These are phyloP conservation scores for Chlamydomonas urium DNA, from an alignment of 139 green algal genomes.

Conservation along the genomic window DNA sequence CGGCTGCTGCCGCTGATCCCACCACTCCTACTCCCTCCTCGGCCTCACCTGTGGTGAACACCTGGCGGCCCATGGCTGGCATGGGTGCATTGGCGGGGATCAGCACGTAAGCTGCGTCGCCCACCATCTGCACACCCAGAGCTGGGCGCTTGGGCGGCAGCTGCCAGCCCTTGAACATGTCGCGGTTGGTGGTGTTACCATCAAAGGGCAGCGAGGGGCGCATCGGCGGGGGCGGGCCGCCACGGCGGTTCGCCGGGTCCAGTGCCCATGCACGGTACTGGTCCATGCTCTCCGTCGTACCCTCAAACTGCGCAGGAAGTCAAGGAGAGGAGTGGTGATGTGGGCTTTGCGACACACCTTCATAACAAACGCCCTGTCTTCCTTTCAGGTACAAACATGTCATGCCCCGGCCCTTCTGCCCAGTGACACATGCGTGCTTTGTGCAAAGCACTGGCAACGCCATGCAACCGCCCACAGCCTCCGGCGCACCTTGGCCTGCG, in stretches of 20 bases:
- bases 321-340: no score
- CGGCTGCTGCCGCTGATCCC: no score
- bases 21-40: no score
- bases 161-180: constrained; percentile 58
- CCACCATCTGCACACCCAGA: constrained; percentile 51
- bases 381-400: no score
- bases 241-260: constrained; percentile 21
- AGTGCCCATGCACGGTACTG: constrained; percentile 31
- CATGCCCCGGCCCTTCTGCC: no score
- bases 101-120: constrained; percentile 48
- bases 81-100: constrained; percentile 40
- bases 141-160: constrained; percentile 43
- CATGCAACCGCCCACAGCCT: no score
- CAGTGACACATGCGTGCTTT: no score
- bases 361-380: no score
- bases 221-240: constrained; percentile 32
- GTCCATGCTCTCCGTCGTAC: constrained; percentile 27
- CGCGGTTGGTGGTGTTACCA: constrained; percentile 47
- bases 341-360: no score
- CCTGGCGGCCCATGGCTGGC: constrained; percentile 35
- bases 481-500: not conserved
- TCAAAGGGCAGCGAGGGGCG: constrained; percentile 43
- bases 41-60: constrained; percentile 66
- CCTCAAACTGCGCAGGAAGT: constrained; percentile 36
- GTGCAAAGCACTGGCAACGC: no score